Evolutionary conservation across 2,329 filamentous ascomycete species (phyloP).

Genomic region (Xylariaceae sp.): DNA sequence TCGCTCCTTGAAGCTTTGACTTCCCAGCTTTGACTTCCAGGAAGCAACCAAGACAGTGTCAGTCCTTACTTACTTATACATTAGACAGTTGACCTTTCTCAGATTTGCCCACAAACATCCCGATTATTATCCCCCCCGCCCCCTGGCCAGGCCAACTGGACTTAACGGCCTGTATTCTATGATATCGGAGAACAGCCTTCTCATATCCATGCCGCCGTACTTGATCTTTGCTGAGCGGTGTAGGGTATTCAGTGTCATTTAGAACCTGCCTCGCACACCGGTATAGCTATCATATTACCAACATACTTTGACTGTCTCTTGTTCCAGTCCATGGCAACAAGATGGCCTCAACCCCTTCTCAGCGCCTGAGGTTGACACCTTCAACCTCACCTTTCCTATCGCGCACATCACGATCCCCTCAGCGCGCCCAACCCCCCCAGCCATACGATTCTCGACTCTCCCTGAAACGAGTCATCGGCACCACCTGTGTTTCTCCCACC

Average conservation of each 20-base stretch:
- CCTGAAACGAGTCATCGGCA: constrained; percentile 81
- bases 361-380: constrained; percentile 64
- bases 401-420: constrained; percentile 58
- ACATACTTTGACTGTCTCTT: background rate
- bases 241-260: constrained; percentile 24
- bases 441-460: constrained; percentile 60
- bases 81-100: constrained; percentile 2
- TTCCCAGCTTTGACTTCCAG: constrained; percentile 4
- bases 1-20: background rate
- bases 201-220: constrained; percentile 22
- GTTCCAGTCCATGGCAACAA: constrained; percentile 44
- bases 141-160: background rate
- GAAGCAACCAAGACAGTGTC: constrained; percentile 1
- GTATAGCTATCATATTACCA: constrained; percentile 1
- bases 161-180: constrained; percentile 1
- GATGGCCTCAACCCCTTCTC: constrained; percentile 56
- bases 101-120: no score
- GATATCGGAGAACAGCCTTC: constrained; percentile 10
- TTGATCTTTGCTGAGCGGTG: constrained; percentile 19
- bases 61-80: background rate
- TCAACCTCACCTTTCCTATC: constrained; percentile 67
- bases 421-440: constrained; percentile 42
- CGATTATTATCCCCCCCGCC: no score
- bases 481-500: constrained; percentile 76
- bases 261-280: constrained; percentile 11